A percentile compares a stretch with the other conserved stretches of the same genome.
These are phyloP conservation scores for Luffa acutangula DNA, from an alignment of 306 rosid species.

Conservation along the genomic window DNA sequence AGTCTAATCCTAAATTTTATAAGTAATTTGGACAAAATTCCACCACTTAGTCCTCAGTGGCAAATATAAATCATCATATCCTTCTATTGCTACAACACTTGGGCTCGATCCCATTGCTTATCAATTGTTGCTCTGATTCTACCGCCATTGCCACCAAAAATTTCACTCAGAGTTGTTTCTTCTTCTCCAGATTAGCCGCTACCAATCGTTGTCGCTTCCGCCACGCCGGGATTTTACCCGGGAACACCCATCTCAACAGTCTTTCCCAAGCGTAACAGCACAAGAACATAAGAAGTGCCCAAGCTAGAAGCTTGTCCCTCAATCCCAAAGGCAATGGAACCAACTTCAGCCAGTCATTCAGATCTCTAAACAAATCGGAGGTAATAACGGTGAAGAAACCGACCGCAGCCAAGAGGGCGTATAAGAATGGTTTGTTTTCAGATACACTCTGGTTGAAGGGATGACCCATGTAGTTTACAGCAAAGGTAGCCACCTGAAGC, in stretches of 20 bases:
- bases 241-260: slow-evolving; percentile 78
- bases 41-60: slow-evolving; percentile 5
- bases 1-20: not conserved
- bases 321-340: slow-evolving; percentile 83
- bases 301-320: slow-evolving; percentile 67
- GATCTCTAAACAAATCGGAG: slow-evolving; percentile 72
- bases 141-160: not conserved
- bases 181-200: slow-evolving; percentile 63
- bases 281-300: slow-evolving; percentile 82
- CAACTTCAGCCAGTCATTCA: slow-evolving; percentile 79
- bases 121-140: not conserved
- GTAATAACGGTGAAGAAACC: slow-evolving; percentile 75
- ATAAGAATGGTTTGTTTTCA: slow-evolving; percentile 77
- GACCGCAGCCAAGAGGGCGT: slow-evolving; percentile 61
- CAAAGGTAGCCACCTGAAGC: slow-evolving; percentile 99
- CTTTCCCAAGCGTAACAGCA: slow-evolving; percentile 89
- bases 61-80: not conserved
- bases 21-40: slow-evolving; percentile 4
- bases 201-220: slow-evolving; percentile 63
- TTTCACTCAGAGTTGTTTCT: slow-evolving; percentile 12
- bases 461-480: slow-evolving; percentile 98
- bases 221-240: slow-evolving; percentile 87
- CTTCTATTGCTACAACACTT: not conserved
- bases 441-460: slow-evolving; percentile 96
- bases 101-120: not conserved